phyloP scores from a whole-genome alignment of 164 flowering plant species.

The Vitis riparia region DNA sequence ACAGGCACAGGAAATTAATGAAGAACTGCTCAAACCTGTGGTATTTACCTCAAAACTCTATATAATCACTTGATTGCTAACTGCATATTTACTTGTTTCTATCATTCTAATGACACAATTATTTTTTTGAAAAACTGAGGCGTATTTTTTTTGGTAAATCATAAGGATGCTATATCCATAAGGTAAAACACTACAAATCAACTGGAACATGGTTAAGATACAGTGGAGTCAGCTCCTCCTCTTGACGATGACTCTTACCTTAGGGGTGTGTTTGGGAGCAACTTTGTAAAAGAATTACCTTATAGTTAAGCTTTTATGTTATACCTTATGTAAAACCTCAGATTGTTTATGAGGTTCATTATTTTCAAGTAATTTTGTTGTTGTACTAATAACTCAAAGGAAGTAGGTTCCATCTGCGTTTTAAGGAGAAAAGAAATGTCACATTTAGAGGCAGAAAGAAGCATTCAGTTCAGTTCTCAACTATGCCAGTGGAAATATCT shows the following conservation, averaged over 20 bases:
- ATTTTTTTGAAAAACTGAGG: no score
- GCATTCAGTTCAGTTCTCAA: background rate
- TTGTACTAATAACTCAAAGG: background rate
- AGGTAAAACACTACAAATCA: background rate
- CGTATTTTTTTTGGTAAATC: no score
- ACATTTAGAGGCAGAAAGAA: background rate
- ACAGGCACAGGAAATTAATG: conserved; percentile 87
- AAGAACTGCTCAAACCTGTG: conserved; percentile 97
- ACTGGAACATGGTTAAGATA: background rate
- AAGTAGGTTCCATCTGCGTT: background rate
- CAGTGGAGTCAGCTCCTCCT: background rate
- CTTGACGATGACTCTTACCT: background rate
- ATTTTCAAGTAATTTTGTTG: background rate
- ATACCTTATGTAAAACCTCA: background rate
- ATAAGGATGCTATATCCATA: background rate
- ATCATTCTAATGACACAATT: no score
- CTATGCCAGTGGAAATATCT: background rate
- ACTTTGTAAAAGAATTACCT: background rate
- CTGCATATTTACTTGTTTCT: background rate
- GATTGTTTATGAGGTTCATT: background rate
- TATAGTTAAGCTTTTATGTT: background rate
- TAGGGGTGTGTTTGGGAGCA: background rate
- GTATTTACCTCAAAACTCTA: conserved; percentile 34
- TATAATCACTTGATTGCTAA: background rate
- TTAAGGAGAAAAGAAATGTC: background rate